These are phyloP conservation scores for Daldinia loculata DNA, from an alignment of 495 filamentous ascomycete species.

Conservation along the genomic window DNA sequence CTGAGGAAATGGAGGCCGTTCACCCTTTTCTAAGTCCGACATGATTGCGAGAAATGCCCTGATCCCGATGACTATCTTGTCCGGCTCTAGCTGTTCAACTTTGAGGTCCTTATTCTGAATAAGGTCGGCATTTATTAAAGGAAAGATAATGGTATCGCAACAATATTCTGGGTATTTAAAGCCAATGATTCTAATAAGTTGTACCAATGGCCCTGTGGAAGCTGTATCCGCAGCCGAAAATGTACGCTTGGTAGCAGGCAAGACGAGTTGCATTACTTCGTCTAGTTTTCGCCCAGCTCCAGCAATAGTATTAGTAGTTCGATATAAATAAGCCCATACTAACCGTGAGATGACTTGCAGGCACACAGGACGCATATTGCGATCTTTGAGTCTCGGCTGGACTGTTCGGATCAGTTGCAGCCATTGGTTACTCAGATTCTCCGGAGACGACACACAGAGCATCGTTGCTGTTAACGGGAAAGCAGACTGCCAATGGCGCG, in stretches of 20 bases:
- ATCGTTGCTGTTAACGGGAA: slow-evolving; percentile 87
- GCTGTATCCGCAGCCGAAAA: slow-evolving; percentile 81
- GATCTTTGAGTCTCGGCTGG: slow-evolving; percentile 82
- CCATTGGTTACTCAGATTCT: slow-evolving; percentile 87
- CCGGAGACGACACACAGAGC: slow-evolving; percentile 85
- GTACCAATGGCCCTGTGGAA: slow-evolving; percentile 87
- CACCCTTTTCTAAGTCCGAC: slow-evolving; percentile 89
- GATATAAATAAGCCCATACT: slow-evolving; percentile 96
- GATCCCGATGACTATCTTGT: slow-evolving; percentile 96
- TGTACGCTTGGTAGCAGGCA: slow-evolving; percentile 77
- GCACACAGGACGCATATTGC: slow-evolving; percentile 77
- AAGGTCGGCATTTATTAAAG: slow-evolving; percentile 89
- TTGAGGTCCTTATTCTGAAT: slow-evolving; percentile 77
- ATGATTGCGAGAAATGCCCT: slow-evolving; percentile 91
- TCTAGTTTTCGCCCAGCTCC: slow-evolving; percentile 81
- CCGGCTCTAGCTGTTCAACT: slow-evolving; percentile 93
- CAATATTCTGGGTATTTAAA: slow-evolving; percentile 93
- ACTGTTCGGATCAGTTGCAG: slow-evolving; percentile 77
- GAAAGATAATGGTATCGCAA: slow-evolving; percentile 91
- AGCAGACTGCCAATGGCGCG: slow-evolving; percentile 85
- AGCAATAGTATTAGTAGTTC: slow-evolving; percentile 72
- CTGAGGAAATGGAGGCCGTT: slow-evolving; percentile 84
- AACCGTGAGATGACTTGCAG: slow-evolving; percentile 90
- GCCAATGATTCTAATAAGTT: slow-evolving; percentile 94
- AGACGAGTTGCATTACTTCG: slow-evolving; percentile 81